Evolutionary conservation across 805 yeast species (phyloP).

Genomic region (Hanseniaspora mollemarum): DNA sequence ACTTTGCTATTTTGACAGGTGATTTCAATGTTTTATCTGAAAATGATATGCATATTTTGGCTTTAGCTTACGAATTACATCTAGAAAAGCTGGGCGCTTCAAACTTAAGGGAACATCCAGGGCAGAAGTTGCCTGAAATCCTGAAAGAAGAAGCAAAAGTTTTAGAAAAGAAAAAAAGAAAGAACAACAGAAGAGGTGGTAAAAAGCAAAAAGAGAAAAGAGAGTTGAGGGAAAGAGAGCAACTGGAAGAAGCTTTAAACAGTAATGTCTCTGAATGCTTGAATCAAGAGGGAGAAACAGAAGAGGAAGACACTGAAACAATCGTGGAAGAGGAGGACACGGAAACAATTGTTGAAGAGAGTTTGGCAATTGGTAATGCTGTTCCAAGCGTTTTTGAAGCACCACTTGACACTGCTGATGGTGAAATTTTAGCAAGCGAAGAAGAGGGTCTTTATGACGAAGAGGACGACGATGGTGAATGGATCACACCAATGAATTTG

Average conservation of each 20-base stretch:
- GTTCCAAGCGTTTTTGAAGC: too few species aligned
- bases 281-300: conserved; percentile 26
- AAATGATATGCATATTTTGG: conserved; percentile 86
- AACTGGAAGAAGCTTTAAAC: conserved; percentile 12
- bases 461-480: conserved; percentile 69
- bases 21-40: conserved; percentile 78
- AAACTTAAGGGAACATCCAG: conserved; percentile 61
- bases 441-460: conserved; percentile 30
- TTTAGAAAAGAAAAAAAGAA: conserved; percentile 27
- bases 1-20: conserved; percentile 80
- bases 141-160: conserved; percentile 21
- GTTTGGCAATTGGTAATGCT: too few species aligned
- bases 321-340: conserved; percentile 4
- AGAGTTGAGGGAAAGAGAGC: conserved; percentile 32
- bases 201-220: conserved; percentile 51
- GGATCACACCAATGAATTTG: conserved; percentile 88
- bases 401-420: background rate
- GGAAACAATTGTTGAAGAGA: background rate
- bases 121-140: conserved; percentile 35
- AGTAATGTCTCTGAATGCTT: conserved; percentile 14
- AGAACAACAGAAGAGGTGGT: conserved; percentile 51
- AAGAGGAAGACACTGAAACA: conserved; percentile 19
- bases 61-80: conserved; percentile 81
- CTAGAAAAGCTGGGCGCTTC: conserved; percentile 57
- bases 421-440: background rate